These are phyloP conservation scores for Echinochloa phyllopogon DNA, from an alignment of 176 grass and related monocot genomes.

Conservation along the genomic window DNA sequence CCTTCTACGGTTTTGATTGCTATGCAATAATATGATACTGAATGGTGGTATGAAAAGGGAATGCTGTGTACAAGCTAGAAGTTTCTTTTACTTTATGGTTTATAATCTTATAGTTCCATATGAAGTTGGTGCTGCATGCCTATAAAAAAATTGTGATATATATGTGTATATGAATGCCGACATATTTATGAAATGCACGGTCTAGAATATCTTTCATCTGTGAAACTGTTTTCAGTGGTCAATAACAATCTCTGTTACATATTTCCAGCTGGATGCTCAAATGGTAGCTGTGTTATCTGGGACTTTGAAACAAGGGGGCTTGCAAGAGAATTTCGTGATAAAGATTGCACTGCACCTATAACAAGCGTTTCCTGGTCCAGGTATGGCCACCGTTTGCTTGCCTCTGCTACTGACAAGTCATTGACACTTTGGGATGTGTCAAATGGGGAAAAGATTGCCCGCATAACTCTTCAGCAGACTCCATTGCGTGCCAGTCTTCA, in stretches of 20 bases:
- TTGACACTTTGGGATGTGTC: conserved; percentile 92
- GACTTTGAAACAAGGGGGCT: conserved; percentile 99
- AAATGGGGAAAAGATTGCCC: conserved; percentile 74
- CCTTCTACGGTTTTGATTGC: conserved; percentile 17
- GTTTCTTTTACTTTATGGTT: conserved; percentile 17
- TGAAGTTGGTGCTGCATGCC: neutral
- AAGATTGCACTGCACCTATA: conserved; percentile 85
- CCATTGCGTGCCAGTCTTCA: conserved; percentile 83
- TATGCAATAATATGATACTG: neutral
- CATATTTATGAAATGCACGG: conserved; percentile 21
- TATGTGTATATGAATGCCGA: conserved; percentile 16
- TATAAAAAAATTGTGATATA: neutral
- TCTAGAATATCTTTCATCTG: neutral
- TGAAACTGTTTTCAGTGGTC: conserved; percentile 8
- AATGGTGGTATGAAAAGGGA: conserved; percentile 23
- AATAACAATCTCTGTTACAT: conserved; percentile 23
- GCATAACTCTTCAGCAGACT: conserved; percentile 95
- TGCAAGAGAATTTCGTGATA: conserved; percentile 89
- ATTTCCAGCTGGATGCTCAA: conserved; percentile 88
- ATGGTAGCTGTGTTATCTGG: conserved; percentile 95
- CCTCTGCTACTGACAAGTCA: conserved; percentile 94
- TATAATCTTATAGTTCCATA: neutral
- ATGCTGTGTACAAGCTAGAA: neutral
- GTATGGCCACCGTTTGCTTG: conserved; percentile 87
- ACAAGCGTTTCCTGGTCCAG: conserved; percentile 96